Percentiles rank a stretch among this genome's conserved stretches.
phyloP scores from a whole-genome alignment of 179 eudicot species.

The Corrigiola litoralis region DNA sequence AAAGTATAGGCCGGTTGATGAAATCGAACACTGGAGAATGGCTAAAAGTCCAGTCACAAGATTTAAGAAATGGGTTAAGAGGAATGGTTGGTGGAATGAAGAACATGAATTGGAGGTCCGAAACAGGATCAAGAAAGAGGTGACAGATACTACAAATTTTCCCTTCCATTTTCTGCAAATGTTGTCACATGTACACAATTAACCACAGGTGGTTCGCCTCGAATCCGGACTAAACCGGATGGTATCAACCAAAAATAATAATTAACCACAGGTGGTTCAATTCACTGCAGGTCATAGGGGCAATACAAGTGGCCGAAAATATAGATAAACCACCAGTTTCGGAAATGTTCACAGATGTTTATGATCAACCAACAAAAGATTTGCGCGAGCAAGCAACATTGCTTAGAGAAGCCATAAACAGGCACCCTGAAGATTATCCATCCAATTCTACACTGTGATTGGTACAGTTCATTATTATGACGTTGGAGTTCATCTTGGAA shows the following conservation, averaged over 20 bases:
- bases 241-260: too few relatives aligned
- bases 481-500: not conserved
- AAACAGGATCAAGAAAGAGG: constrained; percentile 44
- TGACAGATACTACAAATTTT: not conserved
- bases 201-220: too few relatives aligned
- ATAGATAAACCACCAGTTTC: constrained; percentile 37
- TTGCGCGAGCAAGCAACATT: constrained; percentile 35
- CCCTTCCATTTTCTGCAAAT: not conserved
- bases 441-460: constrained; percentile 15
- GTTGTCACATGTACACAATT: too few relatives aligned
- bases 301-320: constrained; percentile 69
- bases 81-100: constrained; percentile 68
- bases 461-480: not conserved
- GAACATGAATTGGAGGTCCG: constrained; percentile 45
- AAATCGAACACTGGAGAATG: constrained; percentile 63
- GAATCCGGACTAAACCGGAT: too few relatives aligned
- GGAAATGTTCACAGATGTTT: constrained; percentile 50
- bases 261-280: not conserved
- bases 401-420: constrained; percentile 32
- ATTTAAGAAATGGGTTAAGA: constrained; percentile 58
- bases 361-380: constrained; percentile 37
- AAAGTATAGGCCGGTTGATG: constrained; percentile 54
- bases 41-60: constrained; percentile 48
- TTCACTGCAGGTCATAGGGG: constrained; percentile 49
- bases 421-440: constrained; percentile 43